phyloP scores from a whole-genome alignment of 106 monocot species.

The Dioscorea dumetorum region DNA sequence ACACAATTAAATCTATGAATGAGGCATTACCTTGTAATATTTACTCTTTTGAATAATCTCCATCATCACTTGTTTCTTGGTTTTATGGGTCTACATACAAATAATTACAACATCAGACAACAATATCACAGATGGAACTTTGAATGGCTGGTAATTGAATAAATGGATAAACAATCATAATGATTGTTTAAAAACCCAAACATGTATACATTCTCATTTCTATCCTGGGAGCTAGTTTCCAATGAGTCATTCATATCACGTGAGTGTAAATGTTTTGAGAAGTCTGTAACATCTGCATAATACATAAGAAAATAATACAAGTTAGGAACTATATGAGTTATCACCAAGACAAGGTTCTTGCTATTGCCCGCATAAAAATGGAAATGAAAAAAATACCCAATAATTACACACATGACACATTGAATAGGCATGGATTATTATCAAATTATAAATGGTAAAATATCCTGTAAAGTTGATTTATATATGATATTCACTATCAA shows the following conservation, averaged over 20 bases:
- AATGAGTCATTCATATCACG: slow-evolving; percentile 7
- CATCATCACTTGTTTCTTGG: slow-evolving; percentile 82
- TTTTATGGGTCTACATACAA: slow-evolving; percentile 47
- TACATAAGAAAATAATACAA: background rate
- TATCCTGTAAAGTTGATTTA: too few species aligned
- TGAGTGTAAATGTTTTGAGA: slow-evolving; percentile 26
- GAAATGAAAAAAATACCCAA: background rate
- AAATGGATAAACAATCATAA: too few species aligned
- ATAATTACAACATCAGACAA: background rate
- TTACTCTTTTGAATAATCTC: slow-evolving; percentile 92
- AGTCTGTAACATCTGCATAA: slow-evolving; percentile 19
- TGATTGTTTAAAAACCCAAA: too few species aligned
- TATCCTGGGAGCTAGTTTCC: slow-evolving; percentile 27
- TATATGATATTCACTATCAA: too few species aligned
- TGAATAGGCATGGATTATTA: too few species aligned
- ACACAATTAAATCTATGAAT: background rate
- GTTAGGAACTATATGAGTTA: background rate
- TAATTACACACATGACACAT: too few species aligned
- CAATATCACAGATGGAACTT: background rate
- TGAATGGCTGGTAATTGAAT: background rate
- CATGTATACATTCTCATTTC: slow-evolving; percentile 41
- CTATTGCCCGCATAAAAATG: background rate
- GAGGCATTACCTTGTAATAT: slow-evolving; percentile 61
- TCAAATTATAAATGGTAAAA: too few species aligned
- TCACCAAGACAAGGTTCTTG: background rate